A percentile compares a stretch with the other conserved stretches of the same genome.
Evolutionary conservation across 768 basidiomycete species (phyloP).

Genomic region (Dentipellis sp.): DNA sequence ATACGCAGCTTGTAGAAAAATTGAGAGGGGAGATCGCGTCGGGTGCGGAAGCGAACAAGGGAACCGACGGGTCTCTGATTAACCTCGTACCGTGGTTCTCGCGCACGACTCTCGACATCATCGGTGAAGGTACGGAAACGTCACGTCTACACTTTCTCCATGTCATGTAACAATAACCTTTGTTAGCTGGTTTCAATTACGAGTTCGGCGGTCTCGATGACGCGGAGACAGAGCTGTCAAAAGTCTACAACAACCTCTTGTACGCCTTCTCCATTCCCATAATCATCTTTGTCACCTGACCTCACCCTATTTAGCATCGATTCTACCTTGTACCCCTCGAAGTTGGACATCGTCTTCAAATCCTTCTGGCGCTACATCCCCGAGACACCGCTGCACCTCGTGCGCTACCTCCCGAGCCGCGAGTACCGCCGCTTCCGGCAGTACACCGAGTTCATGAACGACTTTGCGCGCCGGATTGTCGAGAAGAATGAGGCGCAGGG

Average conservation of each 20-base stretch:
- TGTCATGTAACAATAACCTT: not conserved
- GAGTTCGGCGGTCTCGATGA: constrained; percentile 18
- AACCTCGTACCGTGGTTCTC: constrained; percentile 16
- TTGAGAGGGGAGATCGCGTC: constrained; percentile 16
- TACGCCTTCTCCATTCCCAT: constrained; percentile 2
- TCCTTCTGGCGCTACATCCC: constrained; percentile 16
- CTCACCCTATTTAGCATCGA: not conserved
- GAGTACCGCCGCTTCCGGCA: constrained; percentile 3
- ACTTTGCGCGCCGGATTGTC: constrained; percentile 4
- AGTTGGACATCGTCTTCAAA: constrained; percentile 8
- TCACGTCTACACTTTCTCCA: not conserved
- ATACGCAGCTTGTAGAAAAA: constrained; percentile 15
- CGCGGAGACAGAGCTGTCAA: constrained; percentile 10
- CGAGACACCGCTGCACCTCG: constrained; percentile 1
- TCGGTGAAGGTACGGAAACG: constrained; percentile 16
- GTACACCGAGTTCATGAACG: constrained; percentile 3
- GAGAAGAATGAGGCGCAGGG: constrained; percentile 4
- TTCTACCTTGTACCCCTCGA: constrained; percentile 4
- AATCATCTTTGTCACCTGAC: not conserved
- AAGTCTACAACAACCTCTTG: constrained; percentile 19
- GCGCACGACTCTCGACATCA: constrained; percentile 19
- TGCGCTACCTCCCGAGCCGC: constrained; percentile 9
- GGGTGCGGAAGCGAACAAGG: not conserved
- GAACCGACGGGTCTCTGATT: not conserved
- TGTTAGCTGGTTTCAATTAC: constrained; percentile 17